phyloP scores from a whole-genome alignment of 2,329 filamentous ascomycete species.

The Fusarium graminum region DNA sequence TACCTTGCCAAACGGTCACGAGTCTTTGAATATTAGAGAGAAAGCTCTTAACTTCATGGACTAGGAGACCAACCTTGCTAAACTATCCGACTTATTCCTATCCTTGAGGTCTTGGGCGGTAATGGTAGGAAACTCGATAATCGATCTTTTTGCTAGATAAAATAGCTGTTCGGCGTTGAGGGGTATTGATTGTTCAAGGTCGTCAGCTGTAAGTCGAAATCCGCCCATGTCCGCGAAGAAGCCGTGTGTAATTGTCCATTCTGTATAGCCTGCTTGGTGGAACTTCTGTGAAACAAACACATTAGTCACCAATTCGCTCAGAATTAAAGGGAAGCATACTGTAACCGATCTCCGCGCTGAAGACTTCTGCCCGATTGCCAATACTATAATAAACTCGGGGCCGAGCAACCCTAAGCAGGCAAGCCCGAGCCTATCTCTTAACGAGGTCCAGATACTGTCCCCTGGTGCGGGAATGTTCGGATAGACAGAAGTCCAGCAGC shows the following conservation, averaged over 20 bases:
- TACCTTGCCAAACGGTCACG: constrained; percentile 20
- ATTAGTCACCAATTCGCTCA: background rate
- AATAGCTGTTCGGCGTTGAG: constrained; percentile 33
- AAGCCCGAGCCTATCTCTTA: constrained; percentile 24
- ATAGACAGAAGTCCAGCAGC: constrained; percentile 32
- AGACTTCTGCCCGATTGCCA: constrained; percentile 27
- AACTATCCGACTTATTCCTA: constrained; percentile 24
- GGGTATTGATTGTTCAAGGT: background rate
- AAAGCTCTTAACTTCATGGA: fast-evolving
- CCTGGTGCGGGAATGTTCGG: constrained; percentile 14
- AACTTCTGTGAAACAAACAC: constrained; percentile 7
- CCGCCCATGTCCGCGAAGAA: constrained; percentile 37
- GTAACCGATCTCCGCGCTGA: constrained; percentile 23
- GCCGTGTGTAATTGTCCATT: constrained; percentile 23
- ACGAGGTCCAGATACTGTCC: constrained; percentile 7
- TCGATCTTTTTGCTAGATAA: constrained; percentile 8
- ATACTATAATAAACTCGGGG: constrained; percentile 20
- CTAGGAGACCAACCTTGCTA: constrained; percentile 8
- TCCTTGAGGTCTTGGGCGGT: constrained; percentile 3
- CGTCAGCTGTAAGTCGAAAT: background rate
- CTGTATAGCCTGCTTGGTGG: background rate
- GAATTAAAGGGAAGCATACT: background rate
- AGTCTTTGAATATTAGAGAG: background rate
- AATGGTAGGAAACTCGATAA: background rate
- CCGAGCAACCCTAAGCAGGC: constrained; percentile 25